Evolutionary conservation across 768 basidiomycete genomes (phyloP).

Genomic region (Calocybe cyanea): DNA sequence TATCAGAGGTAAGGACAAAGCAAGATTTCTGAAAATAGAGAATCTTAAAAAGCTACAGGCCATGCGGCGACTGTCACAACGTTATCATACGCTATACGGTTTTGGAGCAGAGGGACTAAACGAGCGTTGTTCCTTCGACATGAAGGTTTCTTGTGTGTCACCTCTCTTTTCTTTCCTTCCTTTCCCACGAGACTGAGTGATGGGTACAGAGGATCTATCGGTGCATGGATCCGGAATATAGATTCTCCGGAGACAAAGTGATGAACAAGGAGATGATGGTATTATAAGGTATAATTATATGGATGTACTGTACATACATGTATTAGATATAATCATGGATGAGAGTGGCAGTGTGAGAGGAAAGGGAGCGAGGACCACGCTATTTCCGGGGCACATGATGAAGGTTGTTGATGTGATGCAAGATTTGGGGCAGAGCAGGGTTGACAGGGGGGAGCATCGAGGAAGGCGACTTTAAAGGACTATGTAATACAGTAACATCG

Average conservation of each 20-base stretch:
- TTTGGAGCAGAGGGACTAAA: slow-evolving; percentile 98
- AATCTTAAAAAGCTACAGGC: slow-evolving; percentile 43
- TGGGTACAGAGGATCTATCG: slow-evolving; percentile 74
- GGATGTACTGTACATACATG: slow-evolving; percentile 13
- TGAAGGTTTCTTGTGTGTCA: slow-evolving; percentile 91
- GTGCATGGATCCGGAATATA: slow-evolving; percentile 98
- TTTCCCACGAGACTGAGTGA: slow-evolving; percentile 14
- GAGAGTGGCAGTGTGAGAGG: slow-evolving; percentile 8
- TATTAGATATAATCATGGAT: not conserved
- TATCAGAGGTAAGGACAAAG: slow-evolving; percentile 73
- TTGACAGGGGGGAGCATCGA: too few species aligned
- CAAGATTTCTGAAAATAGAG: slow-evolving; percentile 7
- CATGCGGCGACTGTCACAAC: slow-evolving; percentile 97
- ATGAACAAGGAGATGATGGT: not conserved
- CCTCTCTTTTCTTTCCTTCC: slow-evolving; percentile 9
- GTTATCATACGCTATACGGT: slow-evolving; percentile 96
- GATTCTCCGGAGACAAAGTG: slow-evolving; percentile 38
- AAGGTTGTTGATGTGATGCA: slow-evolving; percentile 5
- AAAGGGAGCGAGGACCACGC: too few species aligned
- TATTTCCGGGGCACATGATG: too few species aligned
- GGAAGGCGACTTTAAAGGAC: slow-evolving; percentile 11
- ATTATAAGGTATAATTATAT: slow-evolving; percentile 1
- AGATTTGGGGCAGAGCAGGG: too few species aligned
- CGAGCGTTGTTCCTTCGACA: slow-evolving; percentile 95
- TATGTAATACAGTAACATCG: slow-evolving; percentile 23